Evolutionary conservation across 2,329 filamentous ascomycete species (phyloP), one percentile per base, ranked within the genome.

Genomic region (Fusarium sarcochroum): DNA sequence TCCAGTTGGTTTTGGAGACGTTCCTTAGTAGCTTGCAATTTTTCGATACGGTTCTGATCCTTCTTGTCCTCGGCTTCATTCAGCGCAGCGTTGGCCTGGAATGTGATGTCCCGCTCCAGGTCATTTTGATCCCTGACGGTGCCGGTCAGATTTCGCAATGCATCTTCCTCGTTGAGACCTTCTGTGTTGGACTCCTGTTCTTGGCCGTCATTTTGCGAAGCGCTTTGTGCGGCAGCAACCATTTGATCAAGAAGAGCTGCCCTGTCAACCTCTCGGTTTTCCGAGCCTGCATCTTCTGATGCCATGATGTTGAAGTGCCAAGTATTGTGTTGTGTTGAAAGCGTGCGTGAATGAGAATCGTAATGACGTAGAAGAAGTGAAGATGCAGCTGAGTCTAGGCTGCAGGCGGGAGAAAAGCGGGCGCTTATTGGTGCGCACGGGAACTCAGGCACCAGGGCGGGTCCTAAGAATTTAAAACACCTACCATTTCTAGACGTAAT

Each of bases 91-190:
- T 86, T 89, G 6, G 88, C 89, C 69, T 91, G 86, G 17, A 84
- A 77, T 2, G 87, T 87, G 67, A 98, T 97, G 75, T 97, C 94
- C 65, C 93, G 87, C 79, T 98, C 95, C 20, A 98, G 82, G 61
- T 98, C 94, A 81, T 94, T 91, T 78, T 98, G 95, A 73, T 97
- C 90, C 58, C 93, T 89, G 21, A 96, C 89, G 59, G 90, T 86
- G 51, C 89, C 87, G 6, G 91, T 89, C 40, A 94, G 81, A 42
- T 86, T 86, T 58, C 85, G 83, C 27, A 94, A 81, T 20, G 87
- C 86, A 51, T 84, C 83, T 41, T 86, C 85, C 73, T 92, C 90
- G 65, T 89, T 87, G 59, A 86, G 76, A 7, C 69, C 75, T 14
- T 73, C 71, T 9, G 69, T 75, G 48, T 56, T 46, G 23, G 59